These are phyloP conservation scores for Gyromitra esculenta DNA, from an alignment of 2,329 filamentous ascomycete species.

Conservation along the genomic window DNA sequence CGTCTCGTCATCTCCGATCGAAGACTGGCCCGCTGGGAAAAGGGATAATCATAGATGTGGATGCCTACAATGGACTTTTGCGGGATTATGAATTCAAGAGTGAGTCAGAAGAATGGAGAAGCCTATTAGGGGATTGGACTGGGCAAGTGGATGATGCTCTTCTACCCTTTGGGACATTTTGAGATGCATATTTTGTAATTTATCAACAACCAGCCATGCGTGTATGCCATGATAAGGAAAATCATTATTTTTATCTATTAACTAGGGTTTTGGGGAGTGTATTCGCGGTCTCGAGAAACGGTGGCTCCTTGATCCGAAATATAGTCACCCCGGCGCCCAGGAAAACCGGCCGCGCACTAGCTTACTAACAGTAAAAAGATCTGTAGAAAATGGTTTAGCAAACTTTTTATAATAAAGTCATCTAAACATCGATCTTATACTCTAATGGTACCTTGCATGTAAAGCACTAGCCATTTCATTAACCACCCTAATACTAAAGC, in stretches of 20 bases:
- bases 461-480: too few relatives aligned
- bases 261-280: neutral
- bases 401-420: too few relatives aligned
- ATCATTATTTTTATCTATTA: neutral
- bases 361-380: too few relatives aligned
- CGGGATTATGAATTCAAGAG: constrained; percentile 3
- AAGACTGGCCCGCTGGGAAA: constrained; percentile 8
- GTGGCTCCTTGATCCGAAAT: too few relatives aligned
- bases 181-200: neutral
- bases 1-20: constrained; percentile 11
- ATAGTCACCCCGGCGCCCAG: too few relatives aligned
- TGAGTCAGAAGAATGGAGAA: neutral
- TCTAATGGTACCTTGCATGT: too few relatives aligned
- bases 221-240: neutral
- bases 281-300: too few relatives aligned
- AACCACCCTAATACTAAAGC: too few relatives aligned
- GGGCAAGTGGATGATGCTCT: constrained; percentile 13
- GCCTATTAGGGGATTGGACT: neutral
- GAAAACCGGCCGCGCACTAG: too few relatives aligned
- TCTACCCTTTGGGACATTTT: constrained; percentile 2
- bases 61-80: neutral
- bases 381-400: too few relatives aligned
- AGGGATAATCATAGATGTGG: neutral
- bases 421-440: too few relatives aligned
- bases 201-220: neutral